Base-by-base conservation (phyloP, 2,329 filamentous ascomycete genomes). In the Scleromitrula shiraiana region DNA sequence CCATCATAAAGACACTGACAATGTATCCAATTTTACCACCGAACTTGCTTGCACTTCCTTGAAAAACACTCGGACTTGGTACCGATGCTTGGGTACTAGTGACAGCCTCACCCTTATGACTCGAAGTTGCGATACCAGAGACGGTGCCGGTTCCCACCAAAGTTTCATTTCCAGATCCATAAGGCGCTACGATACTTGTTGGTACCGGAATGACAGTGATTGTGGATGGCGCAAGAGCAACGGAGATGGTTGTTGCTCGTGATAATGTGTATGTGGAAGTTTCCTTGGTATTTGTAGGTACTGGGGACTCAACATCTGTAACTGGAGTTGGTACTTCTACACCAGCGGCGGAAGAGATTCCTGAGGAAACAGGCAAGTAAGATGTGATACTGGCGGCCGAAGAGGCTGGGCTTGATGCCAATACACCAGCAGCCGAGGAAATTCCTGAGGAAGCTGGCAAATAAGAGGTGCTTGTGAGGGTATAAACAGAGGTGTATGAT, bases 401-500 rank as follows among this genome's bases (percentile, higher is more conserved):
- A 22, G 42, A 37, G 7, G 17, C 2, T 14, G 19, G 8, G 24
- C 26, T 19, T n/a, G n/a, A n/a, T n/a, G n/a, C n/a, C n/a, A n/a
- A n/a, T n/a, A n/a, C n/a, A n/a, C 24, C 24, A 19, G 24, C 33
- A 5, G 33, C 19, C 4, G 43, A 27, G n/a, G 43, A 46, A n/a
- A n/a, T 19, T 20, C 26, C 26, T 9, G 5, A 14, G 4, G 12
- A 23, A 17, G 43, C 20, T 23, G 38, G 1, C 9, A 15, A 23
- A 12, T 20, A 3, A 36, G 17, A 5, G 9, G 30, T 22, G 17
- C 22, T 61, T n/a, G 43, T 41, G 3, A 55, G 40, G 7, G 56
- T 49, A 37, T 51, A 59, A 1, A 59, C 63, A 9, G 72, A 74
- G 9, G 71, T 74, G 54, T 68, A 71, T 33, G 70, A 40, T 22